Percentiles rank a stretch among this genome's conserved stretches.
Conservation (phyloP, 2,329 filamentous ascomycete species). For the Aureobasidium musti region DNA sequence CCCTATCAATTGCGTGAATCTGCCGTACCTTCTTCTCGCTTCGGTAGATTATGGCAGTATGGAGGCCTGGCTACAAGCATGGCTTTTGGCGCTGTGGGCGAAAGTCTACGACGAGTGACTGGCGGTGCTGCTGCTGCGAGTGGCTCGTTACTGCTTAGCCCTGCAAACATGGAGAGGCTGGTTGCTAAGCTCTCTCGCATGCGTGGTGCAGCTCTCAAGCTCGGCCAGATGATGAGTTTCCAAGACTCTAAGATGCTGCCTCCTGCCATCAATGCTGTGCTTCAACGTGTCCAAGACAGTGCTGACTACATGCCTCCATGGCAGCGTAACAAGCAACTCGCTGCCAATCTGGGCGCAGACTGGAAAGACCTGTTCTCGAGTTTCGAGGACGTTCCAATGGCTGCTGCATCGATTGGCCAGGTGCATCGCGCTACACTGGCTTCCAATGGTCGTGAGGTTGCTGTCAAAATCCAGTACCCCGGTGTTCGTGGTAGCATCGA, state of each 20-base stretch:
- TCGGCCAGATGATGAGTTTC: slow-evolving; percentile 98
- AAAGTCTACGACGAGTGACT: slow-evolving; percentile 77
- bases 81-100: slow-evolving; percentile 87
- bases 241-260: slow-evolving; percentile 97
- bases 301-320: slow-evolving; percentile 98
- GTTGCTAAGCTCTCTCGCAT: slow-evolving; percentile 93
- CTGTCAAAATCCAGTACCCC: slow-evolving; percentile 97
- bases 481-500: slow-evolving; percentile 95
- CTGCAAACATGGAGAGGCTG: slow-evolving; percentile 87
- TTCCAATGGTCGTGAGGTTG: slow-evolving; percentile 72
- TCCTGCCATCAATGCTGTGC: slow-evolving; percentile 78
- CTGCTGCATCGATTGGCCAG: slow-evolving; percentile 94
- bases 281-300: slow-evolving; percentile 92
- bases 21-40: slow-evolving; percentile 80
- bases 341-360: slow-evolving; percentile 72
- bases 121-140: slow-evolving; percentile 57
- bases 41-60: slow-evolving; percentile 93
- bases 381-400: slow-evolving; percentile 90
- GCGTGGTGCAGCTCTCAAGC: slow-evolving; percentile 93
- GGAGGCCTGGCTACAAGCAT: slow-evolving; percentile 90
- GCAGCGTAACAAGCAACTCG: slow-evolving; percentile 83
- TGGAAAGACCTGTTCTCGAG: slow-evolving; percentile 82
- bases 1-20: slow-evolving; percentile 80
- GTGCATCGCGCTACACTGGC: slow-evolving; percentile 84
- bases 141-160: slow-evolving; percentile 83